Evolutionary conservation across 169 alveolate species (phyloP).

Genomic region (Hepatocystis sp.): DNA sequence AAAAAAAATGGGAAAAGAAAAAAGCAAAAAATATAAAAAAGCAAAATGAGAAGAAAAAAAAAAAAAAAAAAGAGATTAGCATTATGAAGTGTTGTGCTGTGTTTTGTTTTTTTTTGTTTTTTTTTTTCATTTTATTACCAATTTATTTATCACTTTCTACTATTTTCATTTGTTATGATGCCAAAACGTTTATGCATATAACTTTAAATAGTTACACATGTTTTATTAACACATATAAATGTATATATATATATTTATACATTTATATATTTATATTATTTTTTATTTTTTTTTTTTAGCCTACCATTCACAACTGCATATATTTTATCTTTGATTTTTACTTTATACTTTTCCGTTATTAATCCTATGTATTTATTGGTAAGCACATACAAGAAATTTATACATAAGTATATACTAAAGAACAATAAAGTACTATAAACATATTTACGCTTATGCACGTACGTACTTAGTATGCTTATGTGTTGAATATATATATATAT

Average conservation of each 20-base stretch:
- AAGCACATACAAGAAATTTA: conserved; percentile 1
- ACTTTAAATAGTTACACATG: no score
- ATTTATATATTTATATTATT: neutral
- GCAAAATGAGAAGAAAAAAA: no score
- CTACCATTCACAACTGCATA: conserved; percentile 72
- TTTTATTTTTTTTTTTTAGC: conserved; percentile 15
- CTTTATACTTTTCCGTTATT: conserved; percentile 54
- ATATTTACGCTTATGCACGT: neutral
- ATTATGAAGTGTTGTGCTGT: no score
- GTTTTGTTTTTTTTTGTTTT: no score
- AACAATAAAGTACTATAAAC: neutral
- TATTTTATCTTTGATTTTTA: conserved; percentile 43
- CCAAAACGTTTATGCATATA: no score
- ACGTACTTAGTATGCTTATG: neutral
- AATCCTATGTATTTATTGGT: conserved; percentile 63
- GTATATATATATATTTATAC: neutral
- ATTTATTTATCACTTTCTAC: no score
- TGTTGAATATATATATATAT: neutral
- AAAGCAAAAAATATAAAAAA: neutral
- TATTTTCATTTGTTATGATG: no score
- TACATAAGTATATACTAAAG: neutral
- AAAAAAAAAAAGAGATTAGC: no score
- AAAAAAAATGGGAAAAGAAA: neutral
- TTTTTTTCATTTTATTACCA: no score
- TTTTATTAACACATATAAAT: neutral